Evolutionary conservation across 805 yeast genomes (phyloP).

Genomic region (Yarrowia yakushimensis): DNA sequence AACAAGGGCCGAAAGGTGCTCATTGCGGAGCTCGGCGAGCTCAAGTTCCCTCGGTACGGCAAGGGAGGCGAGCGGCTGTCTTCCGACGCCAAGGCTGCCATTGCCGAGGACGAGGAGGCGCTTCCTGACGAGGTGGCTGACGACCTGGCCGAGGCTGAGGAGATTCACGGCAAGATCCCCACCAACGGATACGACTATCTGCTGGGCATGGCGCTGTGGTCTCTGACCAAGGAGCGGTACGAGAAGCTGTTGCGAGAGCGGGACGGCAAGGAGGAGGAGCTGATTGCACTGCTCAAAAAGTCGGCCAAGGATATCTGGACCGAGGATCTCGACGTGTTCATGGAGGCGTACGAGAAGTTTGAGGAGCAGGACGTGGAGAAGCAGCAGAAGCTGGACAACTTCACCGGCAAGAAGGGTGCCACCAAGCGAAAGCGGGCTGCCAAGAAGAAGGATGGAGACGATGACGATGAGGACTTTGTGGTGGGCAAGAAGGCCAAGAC

Average conservation of each 20-base stretch:
- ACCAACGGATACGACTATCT: conserved; percentile 77
- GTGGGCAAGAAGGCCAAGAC: conserved; percentile 33
- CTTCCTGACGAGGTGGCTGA: conserved; percentile 41
- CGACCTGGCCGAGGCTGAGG: conserved; percentile 36
- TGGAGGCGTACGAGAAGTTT: conserved; percentile 62
- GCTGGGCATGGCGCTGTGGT: conserved; percentile 90
- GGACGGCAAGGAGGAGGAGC: conserved; percentile 67
- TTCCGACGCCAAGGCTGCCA: conserved; percentile 40
- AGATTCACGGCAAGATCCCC: conserved; percentile 42
- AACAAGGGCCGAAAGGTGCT: conserved; percentile 69
- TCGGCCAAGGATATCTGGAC: conserved; percentile 88
- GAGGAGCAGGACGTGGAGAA: conserved; percentile 60
- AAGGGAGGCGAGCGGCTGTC: conserved; percentile 63
- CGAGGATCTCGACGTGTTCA: conserved; percentile 72
- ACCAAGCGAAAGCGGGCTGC: conserved; percentile 29
- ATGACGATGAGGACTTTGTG: conserved; percentile 38
- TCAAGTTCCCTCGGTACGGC: conserved; percentile 70
- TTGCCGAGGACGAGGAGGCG: conserved; percentile 34
- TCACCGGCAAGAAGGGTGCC: conserved; percentile 42
- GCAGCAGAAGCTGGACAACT: conserved; percentile 45
- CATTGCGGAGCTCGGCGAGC: conserved; percentile 56
- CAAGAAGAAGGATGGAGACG: conserved; percentile 29
- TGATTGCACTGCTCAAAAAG: conserved; percentile 59
- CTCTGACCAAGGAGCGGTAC: conserved; percentile 85
- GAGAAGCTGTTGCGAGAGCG: conserved; percentile 71